Evolutionary conservation across 169 alveolate genomes (phyloP), one percentile per base, ranked within the genome.

Genomic region (Eimeria acervulina): DNA sequence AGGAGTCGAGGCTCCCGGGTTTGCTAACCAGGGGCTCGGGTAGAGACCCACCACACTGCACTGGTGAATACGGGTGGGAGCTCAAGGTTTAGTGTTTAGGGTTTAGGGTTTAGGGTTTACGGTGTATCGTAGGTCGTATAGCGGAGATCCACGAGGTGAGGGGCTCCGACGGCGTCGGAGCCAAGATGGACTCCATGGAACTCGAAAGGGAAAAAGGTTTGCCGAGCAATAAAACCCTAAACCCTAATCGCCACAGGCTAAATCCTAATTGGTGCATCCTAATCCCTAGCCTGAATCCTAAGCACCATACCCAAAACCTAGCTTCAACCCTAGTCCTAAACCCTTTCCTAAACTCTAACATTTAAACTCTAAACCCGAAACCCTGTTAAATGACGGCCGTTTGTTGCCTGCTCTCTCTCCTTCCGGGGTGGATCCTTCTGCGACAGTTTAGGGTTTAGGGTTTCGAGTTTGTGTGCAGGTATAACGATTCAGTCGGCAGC

Each of bases 171-270:
- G 99, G 99, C 33, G 99, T 99, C 8, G 99, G 99, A 31, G 99
- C 99, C 55, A 99, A 98, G 76, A 99, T 99, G 99, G 99, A 99
- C 97, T 98, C 99, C 91, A 99, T 99, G 99, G 99, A 98, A 95
- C 98, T 99, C 33, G 99, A 99, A 97, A 96, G 99, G 88, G 99
- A 99, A 96, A 98, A 98, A 76, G 97, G 97, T 89, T 21, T 5
- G 61, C 70, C 42, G 19, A 68, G 42, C 80, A 10, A 40, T 68
- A 17, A 51, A 51, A 51, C 59, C 55, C 59, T 51, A 51, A 51
- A 51, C 59, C 59, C 59, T 51, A 51, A 51, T 51, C 15, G 59
- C 59, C 59, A 51, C 59, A 68, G 17, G 12, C 80, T 31, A 68
- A 28, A 68, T 42, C 80, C n/a, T 8, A 68, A 28, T 15, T 0